Conservation (phyloP, 2,329 filamentous ascomycete species). For the Monosporascus sp. region DNA sequence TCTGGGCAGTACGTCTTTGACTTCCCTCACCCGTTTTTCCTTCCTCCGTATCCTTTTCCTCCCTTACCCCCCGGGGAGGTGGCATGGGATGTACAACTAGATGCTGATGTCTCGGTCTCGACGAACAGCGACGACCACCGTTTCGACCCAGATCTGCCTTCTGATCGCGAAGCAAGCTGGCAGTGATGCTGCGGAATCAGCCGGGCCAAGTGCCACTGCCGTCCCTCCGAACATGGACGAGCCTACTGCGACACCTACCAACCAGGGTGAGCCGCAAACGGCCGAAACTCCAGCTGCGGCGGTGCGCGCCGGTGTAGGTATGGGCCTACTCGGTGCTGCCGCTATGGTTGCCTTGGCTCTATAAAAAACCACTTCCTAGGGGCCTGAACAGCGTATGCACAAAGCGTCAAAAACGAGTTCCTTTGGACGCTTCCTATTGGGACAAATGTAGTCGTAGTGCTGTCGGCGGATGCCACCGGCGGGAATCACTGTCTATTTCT, state of each 20-base stretch:
- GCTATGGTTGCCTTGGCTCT: constrained; percentile 26
- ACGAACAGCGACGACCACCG: constrained; percentile 15
- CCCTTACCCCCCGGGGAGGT: too few relatives aligned
- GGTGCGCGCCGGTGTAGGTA: constrained; percentile 18
- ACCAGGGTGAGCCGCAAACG: not conserved
- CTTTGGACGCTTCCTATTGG: too few relatives aligned
- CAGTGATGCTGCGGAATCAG: constrained; percentile 9
- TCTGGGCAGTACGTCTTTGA: constrained; percentile 27
- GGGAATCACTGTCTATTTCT: too few relatives aligned
- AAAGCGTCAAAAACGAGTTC: too few relatives aligned
- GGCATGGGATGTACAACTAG: too few relatives aligned
- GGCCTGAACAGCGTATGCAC: too few relatives aligned
- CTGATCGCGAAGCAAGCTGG: constrained; percentile 8
- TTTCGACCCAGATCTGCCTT: constrained; percentile 21
- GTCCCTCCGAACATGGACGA: too few relatives aligned
- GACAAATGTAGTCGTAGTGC: too few relatives aligned
- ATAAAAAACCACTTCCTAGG: constrained; percentile 11
- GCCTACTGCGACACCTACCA: not conserved
- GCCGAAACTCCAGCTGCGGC: constrained; percentile 14
- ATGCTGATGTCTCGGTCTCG: too few relatives aligned
- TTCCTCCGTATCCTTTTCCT: not conserved
- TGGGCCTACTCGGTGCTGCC: constrained; percentile 26
- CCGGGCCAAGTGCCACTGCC: constrained; percentile 5
- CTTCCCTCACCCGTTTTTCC: not conserved
- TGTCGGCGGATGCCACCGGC: too few relatives aligned